phyloP scores from a whole-genome alignment of 2,329 filamentous ascomycete genomes.

The Monosporascus cannonballus region DNA sequence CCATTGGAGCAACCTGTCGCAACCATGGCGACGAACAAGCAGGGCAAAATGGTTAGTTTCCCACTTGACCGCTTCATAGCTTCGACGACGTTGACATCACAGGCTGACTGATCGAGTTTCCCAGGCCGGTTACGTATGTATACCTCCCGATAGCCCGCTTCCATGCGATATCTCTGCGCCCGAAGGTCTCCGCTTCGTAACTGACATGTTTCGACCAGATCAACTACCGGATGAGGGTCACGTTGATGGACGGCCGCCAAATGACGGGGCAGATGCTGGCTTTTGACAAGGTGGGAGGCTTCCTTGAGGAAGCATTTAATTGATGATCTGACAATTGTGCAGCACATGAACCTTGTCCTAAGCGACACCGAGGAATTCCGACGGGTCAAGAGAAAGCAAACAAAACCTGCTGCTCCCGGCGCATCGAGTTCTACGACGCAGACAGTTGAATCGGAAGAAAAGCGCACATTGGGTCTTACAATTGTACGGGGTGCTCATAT shows the following conservation, averaged over 20 bases:
- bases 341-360: slow-evolving; percentile 99
- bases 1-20: slow-evolving; percentile 34
- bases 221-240: slow-evolving; percentile 99
- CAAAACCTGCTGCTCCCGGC: slow-evolving; percentile 62
- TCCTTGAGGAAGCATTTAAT: not conserved
- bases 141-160: slow-evolving; percentile 17
- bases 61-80: slow-evolving; percentile 31
- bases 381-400: slow-evolving; percentile 77
- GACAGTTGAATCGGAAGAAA: slow-evolving; percentile 86
- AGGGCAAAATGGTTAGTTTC: slow-evolving; percentile 95
- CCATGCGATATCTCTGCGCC: not conserved
- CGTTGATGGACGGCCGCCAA: slow-evolving; percentile 87
- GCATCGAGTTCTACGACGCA: slow-evolving; percentile 53
- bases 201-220: slow-evolving; percentile 58
- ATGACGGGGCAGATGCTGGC: slow-evolving; percentile 98
- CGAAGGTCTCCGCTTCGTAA: not conserved
- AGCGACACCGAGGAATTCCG: slow-evolving; percentile 98
- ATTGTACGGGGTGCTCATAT: slow-evolving; percentile 94
- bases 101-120: slow-evolving; percentile 53
- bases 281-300: slow-evolving; percentile 76
- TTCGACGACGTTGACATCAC: slow-evolving; percentile 44
- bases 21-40: slow-evolving; percentile 74
- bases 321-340: slow-evolving; percentile 5
- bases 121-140: slow-evolving; percentile 67
- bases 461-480: slow-evolving; percentile 90